A percentile compares a stretch with the other conserved stretches of the same genome.
These are phyloP conservation scores for Rhododendron molle DNA, from an alignment of 148 eudicot species.

Conservation along the genomic window DNA sequence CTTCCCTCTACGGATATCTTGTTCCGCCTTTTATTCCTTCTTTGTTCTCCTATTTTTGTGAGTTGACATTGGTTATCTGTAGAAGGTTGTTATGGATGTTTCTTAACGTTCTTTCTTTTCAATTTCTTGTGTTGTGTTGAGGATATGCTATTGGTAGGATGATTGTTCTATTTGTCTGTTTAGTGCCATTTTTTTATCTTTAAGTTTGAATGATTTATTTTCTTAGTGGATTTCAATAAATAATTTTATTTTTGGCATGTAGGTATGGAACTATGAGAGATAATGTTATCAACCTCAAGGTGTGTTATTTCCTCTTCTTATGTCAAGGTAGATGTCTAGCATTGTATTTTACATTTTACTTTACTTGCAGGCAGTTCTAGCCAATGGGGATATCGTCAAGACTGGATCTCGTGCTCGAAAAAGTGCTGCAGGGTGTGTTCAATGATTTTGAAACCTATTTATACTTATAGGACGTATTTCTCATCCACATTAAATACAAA, in stretches of 20 bases:
- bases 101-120: background rate
- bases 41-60: background rate
- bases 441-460: background rate
- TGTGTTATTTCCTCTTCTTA: constrained; percentile 23
- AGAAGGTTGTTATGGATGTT: background rate
- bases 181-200: background rate
- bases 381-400: constrained; percentile 86
- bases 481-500: background rate
- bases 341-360: background rate
- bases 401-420: constrained; percentile 96
- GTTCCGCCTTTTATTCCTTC: background rate
- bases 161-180: background rate
- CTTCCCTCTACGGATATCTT: background rate
- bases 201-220: background rate
- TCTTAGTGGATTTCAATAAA: constrained; percentile 12
- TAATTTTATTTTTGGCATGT: constrained; percentile 40
- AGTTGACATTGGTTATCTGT: background rate
- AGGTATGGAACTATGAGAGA: constrained; percentile 99
- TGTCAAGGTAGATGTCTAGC: background rate
- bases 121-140: background rate
- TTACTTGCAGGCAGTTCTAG: constrained; percentile 61
- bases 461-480: background rate
- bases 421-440: constrained; percentile 94
- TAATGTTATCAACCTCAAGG: constrained; percentile 93
- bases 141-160: background rate